phyloP scores from a whole-genome alignment of 768 basidiomycete species.

The Leucocoprinus leucothites region DNA sequence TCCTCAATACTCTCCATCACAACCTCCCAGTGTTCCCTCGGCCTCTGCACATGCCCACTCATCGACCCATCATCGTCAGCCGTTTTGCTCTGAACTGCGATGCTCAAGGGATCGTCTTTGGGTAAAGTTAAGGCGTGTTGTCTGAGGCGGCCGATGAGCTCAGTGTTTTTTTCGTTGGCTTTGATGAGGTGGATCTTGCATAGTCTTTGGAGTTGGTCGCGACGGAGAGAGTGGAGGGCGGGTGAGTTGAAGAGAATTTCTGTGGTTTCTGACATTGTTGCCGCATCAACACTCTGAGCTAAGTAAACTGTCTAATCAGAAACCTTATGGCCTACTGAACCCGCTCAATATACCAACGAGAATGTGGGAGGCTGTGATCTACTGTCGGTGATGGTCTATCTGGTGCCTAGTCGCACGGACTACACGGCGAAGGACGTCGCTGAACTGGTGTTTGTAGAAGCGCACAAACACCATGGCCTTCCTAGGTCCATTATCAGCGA shows the following conservation, averaged over 20 bases:
- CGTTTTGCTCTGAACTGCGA: constrained; percentile 51
- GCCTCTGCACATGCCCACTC: constrained; percentile 38
- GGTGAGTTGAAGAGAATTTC: constrained; percentile 84
- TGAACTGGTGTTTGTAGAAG: too few species aligned
- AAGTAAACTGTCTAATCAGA: too few species aligned
- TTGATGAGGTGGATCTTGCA: constrained; percentile 84
- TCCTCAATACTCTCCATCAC: constrained; percentile 84
- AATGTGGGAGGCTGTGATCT: too few species aligned
- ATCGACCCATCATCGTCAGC: constrained; percentile 14
- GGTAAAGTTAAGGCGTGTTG: constrained; percentile 63
- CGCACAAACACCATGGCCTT: too few species aligned
- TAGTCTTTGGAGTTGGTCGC: constrained; percentile 79
- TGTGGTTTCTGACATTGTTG: constrained; percentile 67
- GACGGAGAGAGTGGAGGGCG: constrained; percentile 78
- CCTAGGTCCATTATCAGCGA: too few species aligned
- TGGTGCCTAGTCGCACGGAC: too few species aligned
- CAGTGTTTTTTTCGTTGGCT: constrained; percentile 77
- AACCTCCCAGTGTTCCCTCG: constrained; percentile 82
- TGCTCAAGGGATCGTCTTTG: constrained; percentile 49
- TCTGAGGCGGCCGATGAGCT: constrained; percentile 68
- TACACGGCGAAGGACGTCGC: too few species aligned
- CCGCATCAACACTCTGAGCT: background rate
- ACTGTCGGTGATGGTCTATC: too few species aligned
- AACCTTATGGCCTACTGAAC: too few species aligned
- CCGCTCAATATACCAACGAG: too few species aligned